Evolutionary conservation across 1,284 basidiomycete genomes (phyloP), one percentile per base, ranked within the genome.

Genomic region (Marasmius sp.): DNA sequence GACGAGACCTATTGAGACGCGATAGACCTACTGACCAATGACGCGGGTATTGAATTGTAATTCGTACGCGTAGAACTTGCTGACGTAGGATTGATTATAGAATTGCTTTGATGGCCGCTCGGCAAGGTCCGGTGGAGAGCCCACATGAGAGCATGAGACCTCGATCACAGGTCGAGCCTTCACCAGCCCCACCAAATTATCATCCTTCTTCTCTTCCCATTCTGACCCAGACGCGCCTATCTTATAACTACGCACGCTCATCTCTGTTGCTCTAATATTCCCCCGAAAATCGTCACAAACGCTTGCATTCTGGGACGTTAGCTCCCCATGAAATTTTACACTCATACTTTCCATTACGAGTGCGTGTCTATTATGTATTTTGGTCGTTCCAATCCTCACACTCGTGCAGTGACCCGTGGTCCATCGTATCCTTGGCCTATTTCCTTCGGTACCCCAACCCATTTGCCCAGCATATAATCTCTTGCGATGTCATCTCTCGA

Each of bases 371-470:
- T 61, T 52, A 11, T 11, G 16, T 11, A n/a, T 12, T 22, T 50
- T 61, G 47, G 14, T 38, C 6, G 58, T 33, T 59, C 38, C 43
- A 54, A 38, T 60, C 7, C 22, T 59, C 38, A 57, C 22, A 22
- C 38, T n/a, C 9, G 11, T 49, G 7, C 72, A 94, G 92, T 82
- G 91, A 94, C 85, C 84, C 91, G 73, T 95, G 93, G 92, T 85
- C 92, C 61, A 94, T 94, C 64, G 93, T 97, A 60, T 89, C 94
- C 41, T 83, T 96, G 66, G 96, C 96, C 16, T 98, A 94, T 81
- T 95, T 96, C 71, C 83, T 98, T 64, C 91, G 97, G 66, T 99
- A 99, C 75, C 97, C 97, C 3, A 99, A 98, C 75, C 96, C 97
- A 48, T 93, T 94, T 69, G 94, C 97, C 6, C 84, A 93, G 11